Conservation (phyloP, 352 stramenopile genomes). For the Phytophthora melonis region DNA sequence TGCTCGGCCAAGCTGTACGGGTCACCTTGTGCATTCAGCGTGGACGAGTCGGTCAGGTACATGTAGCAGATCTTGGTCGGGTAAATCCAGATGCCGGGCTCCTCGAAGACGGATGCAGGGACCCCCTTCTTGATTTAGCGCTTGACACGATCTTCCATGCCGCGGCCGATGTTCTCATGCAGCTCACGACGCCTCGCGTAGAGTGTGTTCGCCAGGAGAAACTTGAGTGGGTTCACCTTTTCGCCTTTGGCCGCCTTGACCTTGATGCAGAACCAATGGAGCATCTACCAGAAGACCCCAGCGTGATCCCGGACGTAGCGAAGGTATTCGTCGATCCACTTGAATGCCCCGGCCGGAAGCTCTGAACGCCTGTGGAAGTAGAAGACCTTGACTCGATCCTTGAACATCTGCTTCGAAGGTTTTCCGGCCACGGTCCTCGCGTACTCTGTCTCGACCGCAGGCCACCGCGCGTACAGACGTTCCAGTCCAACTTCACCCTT, state of each 20-base stretch:
- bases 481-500: neutral
- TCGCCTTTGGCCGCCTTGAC: neutral
- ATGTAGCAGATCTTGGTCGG: neutral
- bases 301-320: neutral
- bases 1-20: too few species aligned
- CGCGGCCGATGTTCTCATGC: neutral
- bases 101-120: neutral
- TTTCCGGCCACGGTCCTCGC: neutral
- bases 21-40: too few species aligned
- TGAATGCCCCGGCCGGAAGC: neutral
- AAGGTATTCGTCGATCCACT: too few species aligned
- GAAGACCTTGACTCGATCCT: neutral
- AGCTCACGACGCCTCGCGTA: neutral
- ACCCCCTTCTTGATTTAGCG: neutral
- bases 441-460: neutral
- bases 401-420: constrained; percentile 2
- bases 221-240: neutral
- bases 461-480: neutral
- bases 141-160: neutral
- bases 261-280: constrained; percentile 9
- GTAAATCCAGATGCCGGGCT: constrained; percentile 9
- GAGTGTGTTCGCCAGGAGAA: neutral
- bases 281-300: constrained; percentile 3
- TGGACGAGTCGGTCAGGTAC: too few species aligned
- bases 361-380: constrained; percentile 4